These are phyloP conservation scores for Larix sibirica DNA, from an alignment of 83 land plant genomes.

Conservation along the genomic window DNA sequence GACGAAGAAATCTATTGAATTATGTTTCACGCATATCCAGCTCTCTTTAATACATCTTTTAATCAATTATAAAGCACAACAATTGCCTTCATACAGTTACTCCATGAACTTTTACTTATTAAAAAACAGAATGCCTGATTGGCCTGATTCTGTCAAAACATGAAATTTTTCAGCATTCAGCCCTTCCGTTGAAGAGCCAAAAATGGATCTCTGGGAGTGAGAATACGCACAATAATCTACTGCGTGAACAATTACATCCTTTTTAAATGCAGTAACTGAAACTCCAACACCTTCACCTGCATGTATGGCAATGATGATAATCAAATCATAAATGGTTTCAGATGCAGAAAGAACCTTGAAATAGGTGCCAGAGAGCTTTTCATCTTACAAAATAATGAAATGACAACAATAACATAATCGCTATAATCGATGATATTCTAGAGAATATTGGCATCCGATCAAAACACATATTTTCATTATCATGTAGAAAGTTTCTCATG, in stretches of 20 bases:
- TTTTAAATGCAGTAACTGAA: slow-evolving; percentile 36
- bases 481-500: neutral
- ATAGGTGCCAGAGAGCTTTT: no score
- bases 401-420: neutral
- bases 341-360: neutral
- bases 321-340: neutral
- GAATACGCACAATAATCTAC: slow-evolving; percentile 65
- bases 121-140: slow-evolving; percentile 20
- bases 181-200: slow-evolving; percentile 1
- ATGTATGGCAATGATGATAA: neutral
- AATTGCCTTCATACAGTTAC: neutral
- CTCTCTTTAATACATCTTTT: neutral
- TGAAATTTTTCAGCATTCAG: slow-evolving; percentile 30
- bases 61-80: neutral
- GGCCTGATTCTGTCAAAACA: slow-evolving; percentile 19
- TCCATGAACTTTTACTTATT: neutral
- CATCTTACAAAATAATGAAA: neutral
- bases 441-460: neutral
- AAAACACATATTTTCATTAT: neutral
- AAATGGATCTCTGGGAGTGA: slow-evolving; percentile 32
- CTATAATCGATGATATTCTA: neutral
- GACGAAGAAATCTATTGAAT: neutral
- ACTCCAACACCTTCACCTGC: slow-evolving; percentile 76
- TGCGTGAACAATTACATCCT: slow-evolving; percentile 34
- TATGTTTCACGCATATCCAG: neutral